Evolutionary conservation across 257 asterid genomes (phyloP), one percentile per base, ranked within the genome.

Genomic region (Gentiana dahurica): DNA sequence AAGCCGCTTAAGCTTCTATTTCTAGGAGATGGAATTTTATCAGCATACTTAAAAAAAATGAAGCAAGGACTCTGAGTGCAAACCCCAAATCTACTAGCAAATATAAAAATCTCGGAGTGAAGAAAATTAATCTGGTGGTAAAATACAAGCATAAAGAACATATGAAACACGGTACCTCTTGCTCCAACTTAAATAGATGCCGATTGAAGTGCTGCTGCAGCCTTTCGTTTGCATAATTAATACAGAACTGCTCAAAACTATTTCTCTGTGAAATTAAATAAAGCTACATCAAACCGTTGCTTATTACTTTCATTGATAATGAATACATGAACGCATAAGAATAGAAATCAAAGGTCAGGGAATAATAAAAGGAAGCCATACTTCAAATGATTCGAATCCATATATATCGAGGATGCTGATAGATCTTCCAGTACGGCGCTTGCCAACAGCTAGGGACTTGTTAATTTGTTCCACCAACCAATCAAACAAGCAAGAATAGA

Each of bases 331-430:
- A 49, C 35, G n/a, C 8, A 24, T 34, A n/a, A 54, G 24, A 58
- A 47, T 52, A 58, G 34, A 61, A 53, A 57, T 48, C 43, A 61
- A 50, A 24, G 67, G 46, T 2, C 46, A 49, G 54, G 43, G 35
- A 43, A 48, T 15, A 59, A 53, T 67, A 55, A 55, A 59, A 12
- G 46, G 55, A 60, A 38, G 61, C 55, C 55, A 54, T 67, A 88
- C 99, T 90, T 83, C 90, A 79, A 92, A 92, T 51, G 99, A 88
- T 77, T 92, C 99, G 71, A 92, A 92, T 54, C 99, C 99, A 61
- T 92, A 92, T 57, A 92, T 92, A 80, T 92, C 99, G 44, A 92
- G 95, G 73, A 92, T 85, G 75, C 95, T 92, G 68, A 92, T 92
- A 61, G 97, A 88, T 76, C 97, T 85, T 65, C 95, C 99, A 44